These are phyloP conservation scores for Amylocarpus encephaloides DNA, from an alignment of 2,329 filamentous ascomycete genomes.

Conservation along the genomic window DNA sequence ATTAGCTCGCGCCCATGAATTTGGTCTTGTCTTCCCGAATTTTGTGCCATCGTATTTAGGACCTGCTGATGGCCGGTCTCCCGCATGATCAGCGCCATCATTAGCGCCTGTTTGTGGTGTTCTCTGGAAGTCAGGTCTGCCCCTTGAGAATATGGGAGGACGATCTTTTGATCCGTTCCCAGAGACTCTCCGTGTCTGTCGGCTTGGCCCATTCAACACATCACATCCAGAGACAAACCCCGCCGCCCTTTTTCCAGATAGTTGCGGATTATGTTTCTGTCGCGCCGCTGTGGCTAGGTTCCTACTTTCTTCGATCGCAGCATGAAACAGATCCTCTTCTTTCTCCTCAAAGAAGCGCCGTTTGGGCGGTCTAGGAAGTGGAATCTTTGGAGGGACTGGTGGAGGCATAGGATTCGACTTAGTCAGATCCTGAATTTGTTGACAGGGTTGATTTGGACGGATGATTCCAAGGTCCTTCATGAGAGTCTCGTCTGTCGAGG, in stretches of 20 bases:
- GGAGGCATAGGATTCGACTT: neutral
- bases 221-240: no score
- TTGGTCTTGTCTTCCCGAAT: neutral
- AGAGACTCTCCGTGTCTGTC: no score
- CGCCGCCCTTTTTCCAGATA: neutral
- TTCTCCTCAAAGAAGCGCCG: constrained; percentile 27
- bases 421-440: neutral
- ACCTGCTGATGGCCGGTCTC: no score
- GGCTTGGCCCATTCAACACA: no score
- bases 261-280: neutral
- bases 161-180: no score
- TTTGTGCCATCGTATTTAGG: no score
- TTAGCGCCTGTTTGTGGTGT: no score
- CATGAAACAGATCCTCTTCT: constrained; percentile 23
- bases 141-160: no score
- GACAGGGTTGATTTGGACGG: neutral
- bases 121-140: no score
- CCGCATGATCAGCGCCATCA: no score
- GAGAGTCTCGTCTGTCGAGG: no score
- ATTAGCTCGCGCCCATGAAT: neutral
- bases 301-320: constrained; percentile 23
- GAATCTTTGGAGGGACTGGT: neutral
- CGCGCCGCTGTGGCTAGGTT: constrained; percentile 2
- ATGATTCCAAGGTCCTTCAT: neutral
- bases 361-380: constrained; percentile 3